Base-by-base conservation (phyloP, 345 rosid species). In the Citrus inodora region DNA sequence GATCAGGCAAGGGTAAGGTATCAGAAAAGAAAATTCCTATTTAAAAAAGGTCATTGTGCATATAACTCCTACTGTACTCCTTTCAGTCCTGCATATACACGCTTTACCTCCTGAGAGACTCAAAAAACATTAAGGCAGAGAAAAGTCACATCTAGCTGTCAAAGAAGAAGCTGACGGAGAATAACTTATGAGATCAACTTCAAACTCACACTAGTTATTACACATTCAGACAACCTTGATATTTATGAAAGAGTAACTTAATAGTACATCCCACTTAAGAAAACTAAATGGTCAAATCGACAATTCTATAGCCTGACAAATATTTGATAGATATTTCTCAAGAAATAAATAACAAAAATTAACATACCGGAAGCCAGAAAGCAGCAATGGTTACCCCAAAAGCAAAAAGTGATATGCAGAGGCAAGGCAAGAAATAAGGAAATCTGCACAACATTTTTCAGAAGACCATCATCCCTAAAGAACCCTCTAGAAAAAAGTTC, bases 291-390 rank as follows among this genome's bases (percentile, higher is more conserved):
- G 24, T n/a, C 60, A 48, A 27, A 48, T 70, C 32, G 8, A 70
- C 38, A 27, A 8, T 70, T 65, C 19, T 3, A 46, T 46, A 11
- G 16, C 16, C 14, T 46, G 4, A 51, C 10, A 37, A 53, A 53
- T 71, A 30, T 9, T 65, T 2, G 32, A 28, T 2, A n/a, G 19
- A 30, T 60, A 67, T 67, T 28, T 28, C 38, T 24, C 64, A 13
- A 8, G 58, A 74, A 33, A 66, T 1, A 69, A 38, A 61, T 19
- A 37, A 30, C 48, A 64, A 64, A 37, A 78, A 72, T 10, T 67
- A 69, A 79, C 42, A 7, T 92, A 95, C 97, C 85, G 95, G 98
- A 82, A 95, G 91, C 97, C 97, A 83, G 77, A 66, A 83, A 71
- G 87, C 37, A 33, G 85, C 79, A 7, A 95, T 35, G 37, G 70